These are phyloP conservation scores for Arctium lappa DNA, from an alignment of 129 eudicot species.

Conservation along the genomic window DNA sequence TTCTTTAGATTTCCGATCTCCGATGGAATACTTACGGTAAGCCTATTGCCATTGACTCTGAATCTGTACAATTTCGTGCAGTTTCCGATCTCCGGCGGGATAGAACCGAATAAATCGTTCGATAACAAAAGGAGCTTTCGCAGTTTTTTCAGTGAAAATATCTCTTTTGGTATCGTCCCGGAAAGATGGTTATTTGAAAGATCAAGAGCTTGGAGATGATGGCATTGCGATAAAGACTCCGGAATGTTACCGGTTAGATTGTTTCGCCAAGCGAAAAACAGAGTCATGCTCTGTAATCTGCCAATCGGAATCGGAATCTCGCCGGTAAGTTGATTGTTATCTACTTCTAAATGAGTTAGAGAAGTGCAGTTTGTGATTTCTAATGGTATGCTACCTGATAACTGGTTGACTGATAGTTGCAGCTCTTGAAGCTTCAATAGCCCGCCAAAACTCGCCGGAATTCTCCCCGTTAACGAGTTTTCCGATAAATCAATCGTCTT, in stretches of 20 bases:
- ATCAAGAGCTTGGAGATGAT: constrained; percentile 82
- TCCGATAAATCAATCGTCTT: constrained; percentile 67
- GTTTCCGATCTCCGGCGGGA: constrained; percentile 83
- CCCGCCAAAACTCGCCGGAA: constrained; percentile 68
- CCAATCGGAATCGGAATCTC: constrained; percentile 67
- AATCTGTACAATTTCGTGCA: constrained; percentile 79
- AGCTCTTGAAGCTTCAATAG: constrained; percentile 60
- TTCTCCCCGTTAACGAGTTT: constrained; percentile 65
- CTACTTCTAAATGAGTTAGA: constrained; percentile 77
- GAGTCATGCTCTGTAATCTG: constrained; percentile 61
- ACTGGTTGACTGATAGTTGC: constrained; percentile 71
- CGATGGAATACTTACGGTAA: constrained; percentile 75
- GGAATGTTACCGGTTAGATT: constrained; percentile 84
- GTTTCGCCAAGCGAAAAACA: constrained; percentile 91
- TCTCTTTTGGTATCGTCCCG: constrained; percentile 56
- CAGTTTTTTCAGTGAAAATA: constrained; percentile 61
- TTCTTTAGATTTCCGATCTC: constrained; percentile 70
- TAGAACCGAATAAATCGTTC: constrained; percentile 70
- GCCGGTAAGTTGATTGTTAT: constrained; percentile 71
- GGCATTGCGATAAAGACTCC: constrained; percentile 58
- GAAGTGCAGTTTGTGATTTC: constrained; percentile 59
- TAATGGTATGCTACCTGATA: constrained; percentile 73
- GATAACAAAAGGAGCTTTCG: constrained; percentile 67
- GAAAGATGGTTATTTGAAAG: constrained; percentile 68
- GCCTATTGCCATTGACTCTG: constrained; percentile 50